phyloP scores from a whole-genome alignment of 2,329 filamentous ascomycete species.

The Colletotrichum echinochloae region DNA sequence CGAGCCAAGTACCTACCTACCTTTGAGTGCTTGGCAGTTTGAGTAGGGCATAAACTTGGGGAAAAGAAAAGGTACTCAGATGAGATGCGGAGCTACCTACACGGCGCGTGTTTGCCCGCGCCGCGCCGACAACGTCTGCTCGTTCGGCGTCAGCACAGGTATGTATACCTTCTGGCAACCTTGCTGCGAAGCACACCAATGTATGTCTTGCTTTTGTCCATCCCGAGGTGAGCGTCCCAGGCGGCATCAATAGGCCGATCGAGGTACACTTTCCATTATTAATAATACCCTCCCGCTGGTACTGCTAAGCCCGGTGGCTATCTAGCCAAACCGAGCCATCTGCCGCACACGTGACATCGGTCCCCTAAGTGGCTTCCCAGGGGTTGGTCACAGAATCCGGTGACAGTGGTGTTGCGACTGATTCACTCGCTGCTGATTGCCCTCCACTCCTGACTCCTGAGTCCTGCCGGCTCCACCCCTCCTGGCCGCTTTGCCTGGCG shows the following conservation, averaged over 20 bases:
- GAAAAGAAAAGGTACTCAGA: too few relatives aligned
- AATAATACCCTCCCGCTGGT: conserved; percentile 20
- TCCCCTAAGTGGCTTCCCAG: background rate
- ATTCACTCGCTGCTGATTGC: conserved; percentile 23
- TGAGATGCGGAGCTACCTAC: conserved; percentile 5
- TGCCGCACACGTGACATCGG: conserved; percentile 27
- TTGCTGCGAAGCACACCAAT: background rate
- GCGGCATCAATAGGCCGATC: conserved; percentile 1
- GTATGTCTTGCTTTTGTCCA: background rate
- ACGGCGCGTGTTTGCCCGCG: background rate
- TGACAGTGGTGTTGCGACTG: conserved; percentile 18
- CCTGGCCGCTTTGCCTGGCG: conserved; percentile 16
- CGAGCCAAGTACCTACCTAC: background rate
- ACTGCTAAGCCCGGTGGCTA: conserved; percentile 6
- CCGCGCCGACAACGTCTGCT: background rate
- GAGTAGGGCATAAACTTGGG: background rate
- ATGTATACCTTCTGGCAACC: background rate
- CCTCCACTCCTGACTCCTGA: background rate
- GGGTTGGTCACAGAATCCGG: conserved; percentile 28
- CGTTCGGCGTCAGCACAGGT: background rate
- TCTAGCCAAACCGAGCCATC: conserved; percentile 7
- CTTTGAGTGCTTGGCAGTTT: too few relatives aligned
- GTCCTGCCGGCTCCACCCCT: conserved; percentile 14
- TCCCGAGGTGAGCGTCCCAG: background rate
- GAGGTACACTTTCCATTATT: conserved; percentile 16